Evolutionary conservation across 257 asterid genomes (phyloP).

Genomic region (Anisodus tanguticus): DNA sequence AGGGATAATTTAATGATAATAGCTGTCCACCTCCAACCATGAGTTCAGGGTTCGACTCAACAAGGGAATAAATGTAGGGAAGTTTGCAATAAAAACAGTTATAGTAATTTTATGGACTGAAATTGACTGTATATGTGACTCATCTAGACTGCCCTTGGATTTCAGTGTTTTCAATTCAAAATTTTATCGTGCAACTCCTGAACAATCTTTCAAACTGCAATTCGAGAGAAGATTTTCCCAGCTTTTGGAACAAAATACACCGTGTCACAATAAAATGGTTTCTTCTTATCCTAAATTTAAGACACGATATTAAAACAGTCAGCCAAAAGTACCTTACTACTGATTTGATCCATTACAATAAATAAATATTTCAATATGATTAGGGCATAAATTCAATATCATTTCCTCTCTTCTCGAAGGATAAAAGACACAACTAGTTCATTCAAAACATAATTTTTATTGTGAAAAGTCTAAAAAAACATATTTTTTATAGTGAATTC

Average conservation of each 20-base stretch:
- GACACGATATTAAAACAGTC: neutral
- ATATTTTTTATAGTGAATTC: neutral
- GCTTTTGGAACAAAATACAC: conserved; percentile 21
- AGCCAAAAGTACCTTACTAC: neutral
- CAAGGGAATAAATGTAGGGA: neutral
- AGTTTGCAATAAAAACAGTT: neutral
- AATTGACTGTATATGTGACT: neutral
- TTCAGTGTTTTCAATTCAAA: neutral
- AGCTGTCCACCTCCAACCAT: neutral
- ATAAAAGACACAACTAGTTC: neutral
- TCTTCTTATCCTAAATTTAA: neutral
- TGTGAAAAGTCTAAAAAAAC: neutral
- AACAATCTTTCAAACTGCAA: neutral
- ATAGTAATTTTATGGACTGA: neutral
- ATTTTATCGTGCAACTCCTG: neutral
- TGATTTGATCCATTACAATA: neutral
- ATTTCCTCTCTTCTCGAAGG: neutral
- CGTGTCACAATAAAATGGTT: neutral
- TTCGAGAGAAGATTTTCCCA: neutral
- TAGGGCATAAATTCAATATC: neutral
- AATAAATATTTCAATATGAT: neutral
- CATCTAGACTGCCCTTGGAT: neutral
- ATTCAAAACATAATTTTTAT: neutral
- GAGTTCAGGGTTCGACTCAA: neutral
- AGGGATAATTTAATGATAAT: neutral